Evolutionary conservation across 2,329 filamentous ascomycete genomes (phyloP), one percentile per base, ranked within the genome.

Genomic region (Myriosclerotinia curreyana): DNA sequence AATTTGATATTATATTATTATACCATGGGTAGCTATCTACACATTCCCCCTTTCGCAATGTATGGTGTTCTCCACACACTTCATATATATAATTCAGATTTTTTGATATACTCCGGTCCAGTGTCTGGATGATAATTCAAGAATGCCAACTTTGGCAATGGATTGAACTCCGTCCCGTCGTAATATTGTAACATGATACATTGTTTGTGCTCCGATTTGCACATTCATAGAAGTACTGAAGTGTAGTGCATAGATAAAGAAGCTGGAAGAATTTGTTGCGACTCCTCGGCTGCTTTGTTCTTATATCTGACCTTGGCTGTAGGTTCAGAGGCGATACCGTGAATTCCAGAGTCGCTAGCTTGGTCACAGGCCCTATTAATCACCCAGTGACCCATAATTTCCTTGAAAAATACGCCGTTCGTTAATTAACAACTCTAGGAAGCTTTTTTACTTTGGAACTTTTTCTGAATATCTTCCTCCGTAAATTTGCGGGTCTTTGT

Each of bases 401-500:
- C 17, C 15, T 20, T 31, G 6, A 22, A 59, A 25, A 36, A 14
- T 58, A 25, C 9, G 0, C 5, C 42, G 12, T 2, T 48, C 17
- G 3, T 20, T 8, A 31, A 9, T 5, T 8, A 34, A 12, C 9
- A 25, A 59, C 42, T 36, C 31, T 48, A 59, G 12, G 42, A 36
- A 25, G n/a, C 25, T 49, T 52, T 64, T 59, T 48, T 59, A 36
- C 28, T 60, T 54, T 22, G 34, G 42, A 66, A 90, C 74, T 87
- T 88, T 55, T 76, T 75, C 42, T 70, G 74, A 65, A 91, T 87
- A 65, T 90, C 88, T 66, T 84, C 83, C 72, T 89, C 84, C 0
- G 78, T 82, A 69, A 93, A 91, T 59, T 76, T 78, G 50, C 81
- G 78, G n/a, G 89, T 91, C 77, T 88, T 86, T 22, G 78, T 80